Evolutionary conservation across 192 early-diverging fungal species (phyloP), one percentile per base, ranked within the genome.

Genomic region (Backusella morwellensis): DNA sequence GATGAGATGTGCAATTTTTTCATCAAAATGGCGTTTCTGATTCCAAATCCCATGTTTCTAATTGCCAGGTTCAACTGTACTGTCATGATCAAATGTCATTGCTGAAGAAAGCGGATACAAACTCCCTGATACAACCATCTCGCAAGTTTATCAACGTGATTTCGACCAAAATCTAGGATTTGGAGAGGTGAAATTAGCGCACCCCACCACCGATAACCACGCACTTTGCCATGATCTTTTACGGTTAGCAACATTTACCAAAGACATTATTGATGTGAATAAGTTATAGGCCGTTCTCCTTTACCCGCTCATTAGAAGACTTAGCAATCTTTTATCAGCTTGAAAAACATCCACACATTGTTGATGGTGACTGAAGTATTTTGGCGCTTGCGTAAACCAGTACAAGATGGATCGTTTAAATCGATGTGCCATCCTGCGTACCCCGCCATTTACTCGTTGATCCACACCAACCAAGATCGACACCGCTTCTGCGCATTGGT

Each of bases 381-480:
- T 41, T 74, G 73, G 73, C 73, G 59, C 19, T 23, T 68, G 40
- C 68, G 41, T 36, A 35, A 36, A 67, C 74, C 63, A 9, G 36
- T 75, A 23, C 19, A 75, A 35, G 26, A 68, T 67, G 42, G 47
- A 40, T 47, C 70, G 6, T 50, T 41, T 34, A 26, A 67, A 47
- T 42, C 74, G 21, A 75, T 42, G 21, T 26, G 41, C 6, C 23
- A 29, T 34, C 74, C 74, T 12, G 68, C 66, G 17, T 40, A 68
- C 66, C 41, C 74, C n/a, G 23, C 19, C 14, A 75, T 75, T 29
- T 75, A 44, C 63, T 44, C 63, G 7, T 68, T 75, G 7, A 75
- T 75, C 41, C n/a, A 75, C 23, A 36, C 63, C 41, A 68, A 3
- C 19, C 35, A 68, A 14, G 17, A 38, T 19, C 1, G 66, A 38